Conservation (phyloP, 2,329 filamentous ascomycete species). For the Botrytis fabae region DNA sequence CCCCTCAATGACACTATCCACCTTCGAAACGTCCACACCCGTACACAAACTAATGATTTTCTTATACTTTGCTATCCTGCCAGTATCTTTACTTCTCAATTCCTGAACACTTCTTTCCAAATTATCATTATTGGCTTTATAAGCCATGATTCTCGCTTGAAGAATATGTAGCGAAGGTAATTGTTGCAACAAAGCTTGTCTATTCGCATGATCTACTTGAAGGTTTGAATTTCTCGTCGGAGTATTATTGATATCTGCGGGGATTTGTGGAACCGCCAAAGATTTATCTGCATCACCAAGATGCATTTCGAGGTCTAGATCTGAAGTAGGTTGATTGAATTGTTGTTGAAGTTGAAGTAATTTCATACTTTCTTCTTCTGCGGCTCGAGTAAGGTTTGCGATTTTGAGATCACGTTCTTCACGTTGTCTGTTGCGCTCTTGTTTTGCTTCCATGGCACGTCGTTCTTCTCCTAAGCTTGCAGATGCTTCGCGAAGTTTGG, state of each 20-base stretch:
- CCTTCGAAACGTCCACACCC: constrained; percentile 68
- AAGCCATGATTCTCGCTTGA: constrained; percentile 67
- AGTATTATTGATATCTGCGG: constrained; percentile 36
- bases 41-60: constrained; percentile 88
- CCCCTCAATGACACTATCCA: constrained; percentile 77
- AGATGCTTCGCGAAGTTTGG: constrained; percentile 77
- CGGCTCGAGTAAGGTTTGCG: constrained; percentile 72
- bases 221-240: constrained; percentile 43
- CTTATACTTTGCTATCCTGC: constrained; percentile 84
- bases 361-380: constrained; percentile 65
- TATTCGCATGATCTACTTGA: constrained; percentile 46
- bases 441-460: constrained; percentile 69
- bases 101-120: constrained; percentile 67
- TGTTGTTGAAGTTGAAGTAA: constrained; percentile 51
- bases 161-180: constrained; percentile 63
- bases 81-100: constrained; percentile 76
- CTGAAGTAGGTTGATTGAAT: constrained; percentile 52
- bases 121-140: constrained; percentile 66
- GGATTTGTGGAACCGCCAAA: constrained; percentile 33
- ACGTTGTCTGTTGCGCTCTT: constrained; percentile 63
- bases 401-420: constrained; percentile 68
- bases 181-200: constrained; percentile 40
- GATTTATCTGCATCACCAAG: constrained; percentile 42
- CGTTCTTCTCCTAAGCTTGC: constrained; percentile 76
- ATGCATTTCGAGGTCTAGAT: constrained; percentile 55